Base-by-base conservation (phyloP, 805 yeast species). In the Lipomyces yamadae region DNA sequence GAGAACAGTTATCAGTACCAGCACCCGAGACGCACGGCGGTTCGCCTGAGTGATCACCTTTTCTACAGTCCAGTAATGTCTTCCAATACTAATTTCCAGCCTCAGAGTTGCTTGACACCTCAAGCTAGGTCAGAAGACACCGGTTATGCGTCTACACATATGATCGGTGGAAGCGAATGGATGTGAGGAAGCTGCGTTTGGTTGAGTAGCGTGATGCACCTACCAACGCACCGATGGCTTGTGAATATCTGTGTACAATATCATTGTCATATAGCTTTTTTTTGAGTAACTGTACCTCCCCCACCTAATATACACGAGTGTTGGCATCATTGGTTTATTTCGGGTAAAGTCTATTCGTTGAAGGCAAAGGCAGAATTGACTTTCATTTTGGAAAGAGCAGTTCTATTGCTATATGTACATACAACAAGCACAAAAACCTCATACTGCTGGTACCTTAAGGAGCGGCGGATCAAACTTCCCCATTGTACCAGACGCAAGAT, bases 101-200 rank as follows among this genome's bases (percentile, higher is more conserved):
- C 10, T 7, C 48, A 42, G 24, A 42, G n/a, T 42, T 42, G 48
- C 48, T 42, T 42, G 48, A n/a, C 24, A 15, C 15, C 24, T 4
- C 48, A 15, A 42, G 24, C 18, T 42, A 29, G 34, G 55, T 32
- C 34, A 34, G 55, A 52, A 13, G 55, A 29, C 10, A 32, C 10
- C 13, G 55, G 55, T 2, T 24, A 52, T 52, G 13, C 15, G 15
- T 29, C 55, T n/a, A 29, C 34, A 8, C 55, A 29, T 4, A 7
- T 32, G 55, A 24, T 52, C 3, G 55, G 33, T 15, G 55, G 55
- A 29, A 32, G 34, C 30, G 55, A 52, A 10, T 52, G 55, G 55
- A 52, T 52, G 55, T 52, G 34, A 52, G 24, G 18, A 42, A 42
- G n/a, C 18, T 8, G 24, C 18, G n/a, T 42, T 15, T 15, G 8